Conservation (phyloP, 805 yeast genomes). For the Brettanomyces anomalus region DNA sequence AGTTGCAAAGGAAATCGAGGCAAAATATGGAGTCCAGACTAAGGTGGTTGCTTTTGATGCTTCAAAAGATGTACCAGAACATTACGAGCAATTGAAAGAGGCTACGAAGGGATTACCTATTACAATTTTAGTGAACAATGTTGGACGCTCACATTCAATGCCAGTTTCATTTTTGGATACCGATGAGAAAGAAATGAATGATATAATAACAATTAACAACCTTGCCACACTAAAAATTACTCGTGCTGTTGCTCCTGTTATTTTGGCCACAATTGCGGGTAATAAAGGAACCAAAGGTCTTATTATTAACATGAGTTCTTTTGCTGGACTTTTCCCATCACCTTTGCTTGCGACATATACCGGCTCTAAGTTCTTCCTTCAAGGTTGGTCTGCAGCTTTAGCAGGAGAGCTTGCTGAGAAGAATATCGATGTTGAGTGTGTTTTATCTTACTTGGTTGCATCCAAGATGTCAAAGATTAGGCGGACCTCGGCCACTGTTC, state of each 20-base stretch:
- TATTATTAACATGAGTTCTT: slow-evolving; percentile 91
- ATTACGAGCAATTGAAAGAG: slow-evolving; percentile 44
- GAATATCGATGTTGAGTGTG: slow-evolving; percentile 78
- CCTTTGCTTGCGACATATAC: slow-evolving; percentile 90
- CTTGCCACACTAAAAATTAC: slow-evolving; percentile 79
- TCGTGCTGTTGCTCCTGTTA: slow-evolving; percentile 65
- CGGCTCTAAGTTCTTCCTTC: slow-evolving; percentile 93
- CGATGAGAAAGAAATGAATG: slow-evolving; percentile 58
- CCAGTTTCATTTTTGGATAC: slow-evolving; percentile 93
- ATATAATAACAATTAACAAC: slow-evolving; percentile 80
- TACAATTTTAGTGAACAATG: slow-evolving; percentile 79
- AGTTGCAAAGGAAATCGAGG: slow-evolving; percentile 53
- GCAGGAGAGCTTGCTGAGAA: slow-evolving; percentile 69
- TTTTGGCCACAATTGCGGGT: slow-evolving; percentile 42
- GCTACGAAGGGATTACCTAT: slow-evolving; percentile 48
- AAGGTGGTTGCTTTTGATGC: slow-evolving; percentile 73
- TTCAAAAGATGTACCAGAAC: slow-evolving; percentile 46
- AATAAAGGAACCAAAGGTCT: slow-evolving; percentile 47
- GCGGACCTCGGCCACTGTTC: slow-evolving; percentile 65
- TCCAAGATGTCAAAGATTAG: slow-evolving; percentile 93
- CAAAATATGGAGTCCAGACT: slow-evolving; percentile 53
- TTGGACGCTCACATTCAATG: slow-evolving; percentile 89
- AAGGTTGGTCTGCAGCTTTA: slow-evolving; percentile 84
- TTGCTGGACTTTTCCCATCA: slow-evolving; percentile 89
- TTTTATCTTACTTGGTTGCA: slow-evolving; percentile 82